A percentile compares a stretch with the other conserved stretches of the same genome.
phyloP scores from a whole-genome alignment of 129 eudicot species.

The Pulicaria dysenterica region DNA sequence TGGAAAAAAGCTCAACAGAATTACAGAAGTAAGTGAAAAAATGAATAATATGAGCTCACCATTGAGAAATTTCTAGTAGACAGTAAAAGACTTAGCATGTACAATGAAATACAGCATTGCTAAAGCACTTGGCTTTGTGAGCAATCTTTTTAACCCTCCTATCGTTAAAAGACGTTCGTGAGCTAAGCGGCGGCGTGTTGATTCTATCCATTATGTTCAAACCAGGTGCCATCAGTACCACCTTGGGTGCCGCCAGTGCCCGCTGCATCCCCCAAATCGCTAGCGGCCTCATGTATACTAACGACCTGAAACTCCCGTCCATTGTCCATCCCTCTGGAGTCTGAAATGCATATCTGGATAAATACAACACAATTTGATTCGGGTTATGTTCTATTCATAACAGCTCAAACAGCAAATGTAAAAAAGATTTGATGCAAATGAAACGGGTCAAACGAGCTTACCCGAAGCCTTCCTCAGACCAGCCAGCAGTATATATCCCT shows the following conservation, averaged over 20 bases:
- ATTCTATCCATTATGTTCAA: constrained; percentile 66
- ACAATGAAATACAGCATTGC: constrained; percentile 60
- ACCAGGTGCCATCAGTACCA: constrained; percentile 54
- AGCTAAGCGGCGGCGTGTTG: constrained; percentile 38
- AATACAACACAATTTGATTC: background rate
- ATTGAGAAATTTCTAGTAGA: no score
- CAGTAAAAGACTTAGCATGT: constrained; percentile 42
- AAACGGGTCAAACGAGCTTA: constrained; percentile 21
- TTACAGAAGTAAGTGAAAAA: no score
- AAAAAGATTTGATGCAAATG: background rate
- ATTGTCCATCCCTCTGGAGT: constrained; percentile 96
- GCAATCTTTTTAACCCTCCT: constrained; percentile 50
- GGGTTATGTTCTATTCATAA: background rate
- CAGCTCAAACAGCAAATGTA: background rate
- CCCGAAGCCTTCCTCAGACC: constrained; percentile 98
- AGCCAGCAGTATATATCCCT: constrained; percentile 89
- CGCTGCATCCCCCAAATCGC: constrained; percentile 95
- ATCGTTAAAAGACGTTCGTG: constrained; percentile 46
- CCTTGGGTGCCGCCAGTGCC: constrained; percentile 61
- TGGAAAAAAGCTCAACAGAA: no score
- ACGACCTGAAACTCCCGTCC: constrained; percentile 87
- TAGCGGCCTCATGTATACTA: constrained; percentile 94
- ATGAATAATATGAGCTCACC: no score
- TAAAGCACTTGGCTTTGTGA: constrained; percentile 54
- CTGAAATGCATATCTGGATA: constrained; percentile 82